Evolutionary conservation across 2,329 filamentous ascomycete genomes (phyloP), one percentile per base, ranked within the genome.

Genomic region (Cladosporium sp.): DNA sequence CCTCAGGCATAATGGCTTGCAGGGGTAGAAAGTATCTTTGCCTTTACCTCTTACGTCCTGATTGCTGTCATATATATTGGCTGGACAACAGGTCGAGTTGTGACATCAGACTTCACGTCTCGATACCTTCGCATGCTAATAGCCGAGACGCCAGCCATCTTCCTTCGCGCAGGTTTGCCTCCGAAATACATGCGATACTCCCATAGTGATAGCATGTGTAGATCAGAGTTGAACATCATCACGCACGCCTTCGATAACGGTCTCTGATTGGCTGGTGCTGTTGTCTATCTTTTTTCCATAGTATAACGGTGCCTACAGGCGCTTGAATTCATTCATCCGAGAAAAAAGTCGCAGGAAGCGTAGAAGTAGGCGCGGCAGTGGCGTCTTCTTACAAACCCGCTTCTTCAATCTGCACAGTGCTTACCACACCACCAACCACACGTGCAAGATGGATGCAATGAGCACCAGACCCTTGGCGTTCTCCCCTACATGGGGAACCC

Each of bases 241-340:
- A 39, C 18, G 36, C 45, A 48, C 45, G 45, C 45, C 30, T 16
- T 33, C 36, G 25, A 33, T 15, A 22, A 12, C 19, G 7, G 18
- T 22, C 12, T 20, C 36, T 48, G 45, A 48, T 40, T 48, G 45
- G 45, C 36, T 40, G 16, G 35, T 48, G 36, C 36, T 33, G 3
- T 9, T 35, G 16, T n/a, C 45, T 25, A 25, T 11, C n/a, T n/a
- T n/a, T 25, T 33, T 39, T 33, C 22, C 27, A 30, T 48, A 16
- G 29, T 39, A n/a, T 40, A 48, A 38, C 20, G 43, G 22, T 18
- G 12, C 9, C 22, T 4, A 4, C 22, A 27, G 22, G 22, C 9
- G 22, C 5, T 27, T 27, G 22, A 27, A 27, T 27, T 27, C 22
- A 27, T 9, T 27, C 22, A 27, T 9, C 4, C 4, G 22, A 9